Conservation (phyloP, 2,329 filamentous ascomycete species). For the Lizonia empirigonia region DNA sequence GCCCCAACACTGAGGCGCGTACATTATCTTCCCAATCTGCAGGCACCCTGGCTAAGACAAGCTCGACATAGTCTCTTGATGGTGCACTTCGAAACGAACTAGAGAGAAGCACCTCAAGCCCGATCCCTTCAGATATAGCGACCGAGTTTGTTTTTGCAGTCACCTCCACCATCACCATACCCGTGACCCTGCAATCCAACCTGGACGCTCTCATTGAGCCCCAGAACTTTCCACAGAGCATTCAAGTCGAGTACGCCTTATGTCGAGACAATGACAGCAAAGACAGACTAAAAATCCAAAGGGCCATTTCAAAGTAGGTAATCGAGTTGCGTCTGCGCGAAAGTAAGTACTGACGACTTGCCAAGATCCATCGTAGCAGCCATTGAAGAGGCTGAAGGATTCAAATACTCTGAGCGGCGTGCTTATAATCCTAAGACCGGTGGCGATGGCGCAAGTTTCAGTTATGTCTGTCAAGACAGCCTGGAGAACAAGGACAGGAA, state of each 20-base stretch:
- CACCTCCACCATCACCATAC: slow-evolving; percentile 39
- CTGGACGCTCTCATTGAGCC: slow-evolving; percentile 36
- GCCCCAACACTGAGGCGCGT: slow-evolving; percentile 37
- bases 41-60: slow-evolving; percentile 22
- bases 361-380: slow-evolving; percentile 36
- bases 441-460: slow-evolving; percentile 39
- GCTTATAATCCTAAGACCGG: slow-evolving; percentile 34
- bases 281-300: slow-evolving; percentile 36
- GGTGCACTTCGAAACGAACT: slow-evolving; percentile 39
- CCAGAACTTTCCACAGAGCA: slow-evolving; percentile 35
- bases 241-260: slow-evolving; percentile 36
- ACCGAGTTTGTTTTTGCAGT: slow-evolving; percentile 42
- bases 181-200: slow-evolving; percentile 34
- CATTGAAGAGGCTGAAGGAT: slow-evolving; percentile 41
- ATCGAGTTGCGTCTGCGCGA: background rate
- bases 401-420: slow-evolving; percentile 42
- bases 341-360: slow-evolving; percentile 1
- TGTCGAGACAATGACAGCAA: slow-evolving; percentile 36
- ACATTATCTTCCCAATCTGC: slow-evolving; percentile 12
- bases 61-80: slow-evolving; percentile 31
- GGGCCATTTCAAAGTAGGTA: slow-evolving; percentile 36
- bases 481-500: slow-evolving; percentile 39
- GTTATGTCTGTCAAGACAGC: slow-evolving; percentile 44
- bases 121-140: slow-evolving; percentile 40
- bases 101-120: slow-evolving; percentile 33